These are phyloP conservation scores for Puya raimondii DNA, from an alignment of 176 grass and related monocot species.

Conservation along the genomic window DNA sequence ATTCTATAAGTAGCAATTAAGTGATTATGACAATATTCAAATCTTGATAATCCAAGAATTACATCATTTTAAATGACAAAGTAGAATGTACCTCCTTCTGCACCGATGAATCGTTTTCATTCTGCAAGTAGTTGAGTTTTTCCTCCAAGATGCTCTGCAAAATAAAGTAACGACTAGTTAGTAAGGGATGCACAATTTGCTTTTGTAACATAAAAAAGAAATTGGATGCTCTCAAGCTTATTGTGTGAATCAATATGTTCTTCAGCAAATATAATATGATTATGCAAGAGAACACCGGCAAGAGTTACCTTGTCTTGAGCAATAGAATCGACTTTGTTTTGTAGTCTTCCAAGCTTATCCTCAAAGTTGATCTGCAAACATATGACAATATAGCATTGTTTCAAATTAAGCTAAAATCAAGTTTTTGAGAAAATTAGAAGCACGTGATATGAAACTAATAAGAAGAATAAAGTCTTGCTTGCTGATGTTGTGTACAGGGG, in stretches of 20 bases:
- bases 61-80: constrained; percentile 17
- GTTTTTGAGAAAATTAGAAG: too few relatives aligned
- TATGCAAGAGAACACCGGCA: constrained; percentile 10
- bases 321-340: constrained; percentile 39
- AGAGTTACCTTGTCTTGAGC: constrained; percentile 47
- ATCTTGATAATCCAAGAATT: constrained; percentile 3
- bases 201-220: constrained; percentile 8
- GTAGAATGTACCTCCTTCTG: constrained; percentile 57
- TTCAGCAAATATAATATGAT: background rate
- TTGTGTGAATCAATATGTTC: constrained; percentile 14
- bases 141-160: constrained; percentile 40
- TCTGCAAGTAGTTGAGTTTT: constrained; percentile 58
- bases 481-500: background rate
- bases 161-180: constrained; percentile 2
- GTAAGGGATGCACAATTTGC: constrained; percentile 15
- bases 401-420: too few relatives aligned
- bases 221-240: constrained; percentile 11
- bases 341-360: constrained; percentile 41
- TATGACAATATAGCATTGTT: too few relatives aligned
- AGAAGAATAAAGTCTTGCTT: too few relatives aligned
- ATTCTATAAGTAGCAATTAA: background rate
- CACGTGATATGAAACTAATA: too few relatives aligned
- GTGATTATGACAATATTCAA: constrained; percentile 1
- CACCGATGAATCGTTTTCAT: constrained; percentile 40
- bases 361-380: constrained; percentile 42